A percentile compares a stretch with the other conserved stretches of the same genome.
Conservation (phyloP, 805 yeast genomes). For the Sugiyamaella valdiviana region DNA sequence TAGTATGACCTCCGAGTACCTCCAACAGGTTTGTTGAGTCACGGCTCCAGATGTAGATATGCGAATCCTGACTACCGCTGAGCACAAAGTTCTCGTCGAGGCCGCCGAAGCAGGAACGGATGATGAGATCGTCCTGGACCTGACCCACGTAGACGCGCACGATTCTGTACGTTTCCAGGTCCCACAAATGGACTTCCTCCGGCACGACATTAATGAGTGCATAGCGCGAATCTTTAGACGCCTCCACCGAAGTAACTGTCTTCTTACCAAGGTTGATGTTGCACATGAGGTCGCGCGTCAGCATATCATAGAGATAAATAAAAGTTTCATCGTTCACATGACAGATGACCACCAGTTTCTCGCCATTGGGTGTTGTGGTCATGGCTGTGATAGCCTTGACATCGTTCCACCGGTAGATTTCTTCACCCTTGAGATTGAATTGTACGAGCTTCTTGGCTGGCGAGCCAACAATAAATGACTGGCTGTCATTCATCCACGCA, state of each 20-base stretch:
- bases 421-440: slow-evolving; percentile 34
- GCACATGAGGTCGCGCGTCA: slow-evolving; percentile 37
- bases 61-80: slow-evolving; percentile 82
- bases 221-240: slow-evolving; percentile 50
- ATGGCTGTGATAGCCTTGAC: slow-evolving; percentile 57
- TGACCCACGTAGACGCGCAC: slow-evolving; percentile 66
- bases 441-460: slow-evolving; percentile 61
- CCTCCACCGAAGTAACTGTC: slow-evolving; percentile 57
- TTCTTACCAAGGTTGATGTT: slow-evolving; percentile 46
- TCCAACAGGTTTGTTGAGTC: slow-evolving; percentile 61
- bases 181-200: slow-evolving; percentile 79
- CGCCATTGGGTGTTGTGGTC: slow-evolving; percentile 59
- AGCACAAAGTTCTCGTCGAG: slow-evolving; percentile 60
- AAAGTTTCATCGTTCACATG: slow-evolving; percentile 42
- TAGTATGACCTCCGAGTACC: slow-evolving; percentile 55
- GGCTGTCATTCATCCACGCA: slow-evolving; percentile 60
- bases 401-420: slow-evolving; percentile 29
- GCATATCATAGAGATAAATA: slow-evolving; percentile 52
- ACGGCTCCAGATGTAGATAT: slow-evolving; percentile 71
- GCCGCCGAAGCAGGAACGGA: slow-evolving; percentile 74
- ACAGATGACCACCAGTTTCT: slow-evolving; percentile 55
- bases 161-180: slow-evolving; percentile 51
- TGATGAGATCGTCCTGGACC: slow-evolving; percentile 59
- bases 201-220: slow-evolving; percentile 61
- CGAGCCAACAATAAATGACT: slow-evolving; percentile 61